phyloP scores from a whole-genome alignment of 2,329 filamentous ascomycete genomes.

The Paecilomyces sp. region DNA sequence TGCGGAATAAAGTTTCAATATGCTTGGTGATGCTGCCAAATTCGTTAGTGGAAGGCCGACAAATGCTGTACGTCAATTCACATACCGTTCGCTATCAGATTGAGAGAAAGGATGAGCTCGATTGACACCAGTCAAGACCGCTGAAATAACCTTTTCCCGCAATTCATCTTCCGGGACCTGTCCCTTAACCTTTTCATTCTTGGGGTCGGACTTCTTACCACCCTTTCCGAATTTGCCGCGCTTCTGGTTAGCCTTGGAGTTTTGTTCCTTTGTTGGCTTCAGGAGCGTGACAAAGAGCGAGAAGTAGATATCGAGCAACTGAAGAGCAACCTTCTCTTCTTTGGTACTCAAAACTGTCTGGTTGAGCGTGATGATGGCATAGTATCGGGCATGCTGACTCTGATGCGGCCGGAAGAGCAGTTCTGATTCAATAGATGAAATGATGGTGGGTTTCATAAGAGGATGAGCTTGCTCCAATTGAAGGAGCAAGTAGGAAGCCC shows the following conservation, averaged over 20 bases:
- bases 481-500: slow-evolving; percentile 86
- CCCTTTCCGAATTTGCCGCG: slow-evolving; percentile 34
- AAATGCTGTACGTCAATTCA: slow-evolving; percentile 2
- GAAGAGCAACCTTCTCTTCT: slow-evolving; percentile 72
- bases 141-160: slow-evolving; percentile 85
- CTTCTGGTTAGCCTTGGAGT: slow-evolving; percentile 25
- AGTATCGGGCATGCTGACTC: slow-evolving; percentile 84
- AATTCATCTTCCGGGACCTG: slow-evolving; percentile 57
- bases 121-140: slow-evolving; percentile 88
- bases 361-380: slow-evolving; percentile 92
- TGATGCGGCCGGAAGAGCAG: slow-evolving; percentile 82
- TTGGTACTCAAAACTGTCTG: slow-evolving; percentile 86
- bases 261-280: slow-evolving; percentile 50
- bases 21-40: slow-evolving; percentile 66
- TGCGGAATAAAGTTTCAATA: slow-evolving; percentile 86
- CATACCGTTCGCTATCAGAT: slow-evolving; percentile 66
- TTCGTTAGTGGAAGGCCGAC: slow-evolving; percentile 12
- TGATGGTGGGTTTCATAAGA: slow-evolving; percentile 84
- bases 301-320: slow-evolving; percentile 86
- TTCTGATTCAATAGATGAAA: slow-evolving; percentile 79
- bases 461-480: slow-evolving; percentile 86
- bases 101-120: slow-evolving; percentile 89
- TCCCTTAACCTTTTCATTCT: slow-evolving; percentile 30
- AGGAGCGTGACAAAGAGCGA: slow-evolving; percentile 75
- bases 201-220: slow-evolving; percentile 44